Evolutionary conservation across 495 filamentous ascomycete species (phyloP).

Genomic region (Ramalina peruviana): DNA sequence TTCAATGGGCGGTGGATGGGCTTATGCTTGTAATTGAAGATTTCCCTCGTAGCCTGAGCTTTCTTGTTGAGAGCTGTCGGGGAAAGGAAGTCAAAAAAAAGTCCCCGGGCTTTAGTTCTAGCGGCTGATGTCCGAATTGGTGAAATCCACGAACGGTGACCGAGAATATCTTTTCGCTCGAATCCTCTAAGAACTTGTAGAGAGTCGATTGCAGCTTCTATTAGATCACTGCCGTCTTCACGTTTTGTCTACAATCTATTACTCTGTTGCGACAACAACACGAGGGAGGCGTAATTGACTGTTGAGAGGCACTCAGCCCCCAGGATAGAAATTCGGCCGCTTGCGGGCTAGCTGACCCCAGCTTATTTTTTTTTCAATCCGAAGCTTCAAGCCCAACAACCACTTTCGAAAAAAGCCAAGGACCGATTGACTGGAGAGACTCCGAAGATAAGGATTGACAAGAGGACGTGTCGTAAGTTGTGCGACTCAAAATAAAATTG

Average conservation of each 20-base stretch:
- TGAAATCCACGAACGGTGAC: not conserved
- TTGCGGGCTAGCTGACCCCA: slow-evolving; percentile 1
- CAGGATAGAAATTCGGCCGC: not conserved
- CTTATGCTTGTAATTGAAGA: too few species aligned
- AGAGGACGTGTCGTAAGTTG: too few species aligned
- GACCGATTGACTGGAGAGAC: too few species aligned
- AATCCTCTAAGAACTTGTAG: not conserved
- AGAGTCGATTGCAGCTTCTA: not conserved
- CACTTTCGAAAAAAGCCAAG: too few species aligned
- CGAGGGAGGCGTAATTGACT: not conserved
- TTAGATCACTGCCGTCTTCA: not conserved
- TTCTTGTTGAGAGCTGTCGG: slow-evolving; percentile 4
- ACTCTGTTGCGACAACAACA: not conserved
- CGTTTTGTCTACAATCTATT: not conserved
- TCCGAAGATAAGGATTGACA: too few species aligned
- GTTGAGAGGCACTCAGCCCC: not conserved
- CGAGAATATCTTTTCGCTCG: not conserved
- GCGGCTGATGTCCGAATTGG: not conserved
- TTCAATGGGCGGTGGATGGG: not conserved
- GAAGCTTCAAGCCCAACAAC: too few species aligned
- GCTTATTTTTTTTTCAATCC: not conserved
- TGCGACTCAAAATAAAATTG: too few species aligned
- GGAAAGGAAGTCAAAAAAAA: not conserved
- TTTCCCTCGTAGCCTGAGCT: not conserved
- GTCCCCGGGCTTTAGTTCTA: not conserved